These are phyloP conservation scores for Phyllostachys edulis DNA, from an alignment of 176 grass and related monocot species.

Conservation along the genomic window DNA sequence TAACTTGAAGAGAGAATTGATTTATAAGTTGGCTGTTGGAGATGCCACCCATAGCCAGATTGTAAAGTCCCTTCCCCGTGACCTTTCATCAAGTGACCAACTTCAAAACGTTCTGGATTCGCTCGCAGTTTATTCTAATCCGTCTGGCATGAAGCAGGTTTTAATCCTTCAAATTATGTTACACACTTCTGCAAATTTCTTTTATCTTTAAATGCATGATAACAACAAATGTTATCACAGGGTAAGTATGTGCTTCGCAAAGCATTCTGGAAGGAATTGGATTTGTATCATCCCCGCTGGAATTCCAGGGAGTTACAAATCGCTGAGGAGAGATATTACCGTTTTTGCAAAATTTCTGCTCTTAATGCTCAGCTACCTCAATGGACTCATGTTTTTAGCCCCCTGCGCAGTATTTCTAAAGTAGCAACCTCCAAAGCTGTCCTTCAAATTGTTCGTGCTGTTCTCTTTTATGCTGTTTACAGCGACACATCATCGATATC, in stretches of 20 bases:
- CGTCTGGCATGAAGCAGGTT: slow-evolving; percentile 99
- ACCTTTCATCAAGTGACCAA: slow-evolving; percentile 68
- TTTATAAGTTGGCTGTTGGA: slow-evolving; percentile 74
- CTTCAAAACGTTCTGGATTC: slow-evolving; percentile 89
- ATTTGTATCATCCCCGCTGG: slow-evolving; percentile 96
- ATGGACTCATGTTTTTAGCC: slow-evolving; percentile 69
- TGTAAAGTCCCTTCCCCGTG: slow-evolving; percentile 80
- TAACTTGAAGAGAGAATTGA: slow-evolving; percentile 89
- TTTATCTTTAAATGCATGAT: slow-evolving; percentile 14
- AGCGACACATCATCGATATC: slow-evolving; percentile 43
- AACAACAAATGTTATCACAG: slow-evolving; percentile 36
- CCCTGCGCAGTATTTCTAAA: slow-evolving; percentile 64
- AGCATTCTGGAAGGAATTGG: slow-evolving; percentile 91
- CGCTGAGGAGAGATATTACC: slow-evolving; percentile 97
- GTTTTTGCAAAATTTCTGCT: slow-evolving; percentile 84
- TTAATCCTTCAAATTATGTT: slow-evolving; percentile 8
- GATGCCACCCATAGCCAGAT: slow-evolving; percentile 97
- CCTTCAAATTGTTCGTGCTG: slow-evolving; percentile 74
- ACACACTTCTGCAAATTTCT: background rate
- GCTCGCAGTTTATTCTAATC: slow-evolving; percentile 86
- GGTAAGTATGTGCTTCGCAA: slow-evolving; percentile 85
- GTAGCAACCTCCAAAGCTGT: slow-evolving; percentile 80
- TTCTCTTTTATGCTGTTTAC: slow-evolving; percentile 77
- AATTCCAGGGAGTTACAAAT: slow-evolving; percentile 92
- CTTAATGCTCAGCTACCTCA: slow-evolving; percentile 82